Evolutionary conservation across 78 protist species (phyloP), one percentile per base, ranked within the genome.

Genomic region (Speleostelium caveatum): DNA sequence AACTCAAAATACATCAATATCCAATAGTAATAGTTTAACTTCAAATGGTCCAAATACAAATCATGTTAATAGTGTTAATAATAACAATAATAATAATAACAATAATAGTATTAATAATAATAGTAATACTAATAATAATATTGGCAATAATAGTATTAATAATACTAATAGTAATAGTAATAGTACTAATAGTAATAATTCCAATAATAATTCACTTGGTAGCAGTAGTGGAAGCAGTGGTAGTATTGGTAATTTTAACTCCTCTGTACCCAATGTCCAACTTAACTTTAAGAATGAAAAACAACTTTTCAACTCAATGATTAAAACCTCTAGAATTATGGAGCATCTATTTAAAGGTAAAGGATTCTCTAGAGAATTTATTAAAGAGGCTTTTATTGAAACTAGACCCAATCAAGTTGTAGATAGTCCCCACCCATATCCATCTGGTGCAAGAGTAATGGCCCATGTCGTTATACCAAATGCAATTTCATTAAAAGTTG

Each of bases 381-480:
- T 80, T 33, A 80, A 80, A 58, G 89, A 80, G 19, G 32, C 89
- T 30, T 80, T 66, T 56, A 8, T 49, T 3, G 89, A 68, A 22
- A 80, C 89, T 12, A 17, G 75, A 56, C 21, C 38, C 61, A 71
- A 55, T 21, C 65, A 67, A 33, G 89, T 68, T 2, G 58, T 80
- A 12, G 89, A 80, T 36, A 38, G 61, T 53, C 89, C 89, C 0
- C 89, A 80, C 24, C 89, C 89, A 22, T 90, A 90, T 45, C 94
- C 94, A 12, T 61, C 35, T 3, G 76, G 76, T 42, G 94, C 85
- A 6, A 41, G 89, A 8, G 94, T 90, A 3, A 79, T 86, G 0
- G 60, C 83, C 22, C 77, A 73, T 24, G 59, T 90, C 0, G 26
- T 79, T 1, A 90, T 90, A 24, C 72, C 58, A 8, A 59, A 68